Evolutionary conservation across 495 filamentous ascomycete species (phyloP), one percentile per base, ranked within the genome.

Genomic region (Podospora comata): DNA sequence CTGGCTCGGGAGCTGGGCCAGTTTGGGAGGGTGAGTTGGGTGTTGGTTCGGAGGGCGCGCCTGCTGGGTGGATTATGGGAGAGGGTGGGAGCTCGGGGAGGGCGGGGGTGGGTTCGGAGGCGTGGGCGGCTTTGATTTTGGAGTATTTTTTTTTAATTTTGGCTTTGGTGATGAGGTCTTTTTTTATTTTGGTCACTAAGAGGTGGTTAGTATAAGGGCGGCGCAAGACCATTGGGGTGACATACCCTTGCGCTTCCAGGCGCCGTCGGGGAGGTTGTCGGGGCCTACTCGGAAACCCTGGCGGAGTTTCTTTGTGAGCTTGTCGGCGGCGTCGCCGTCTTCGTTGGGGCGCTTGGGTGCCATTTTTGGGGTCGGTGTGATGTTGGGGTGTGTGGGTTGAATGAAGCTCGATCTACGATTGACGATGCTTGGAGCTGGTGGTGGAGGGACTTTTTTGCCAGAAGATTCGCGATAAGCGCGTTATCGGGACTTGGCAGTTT

Each of bases 91-190:
- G 58, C 92, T 81, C 70, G 88, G 54, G 15, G 27, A 83, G 59
- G 90, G 85, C 27, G 88, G 88, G 3, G 91, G 91, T 71, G 92
- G 90, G 60, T 91, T 82, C 70, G 89, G 87, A 44, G 19, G 27
- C 1, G 80, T 77, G 18, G 79, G 75, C 18, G 30, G 87, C 87
- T 76, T 93, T 92, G 66, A 97, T 80, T 78, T 97, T 99, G 72
- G 89, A 91, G 77, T 97, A 97, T 57, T 91, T 84, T 79, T 96
- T 97, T 79, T 93, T 97, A 60, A 97, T 84, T 79, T 97, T 97
- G 72, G 94, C 94, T 78, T 94, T 96, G 76, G 92, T 86, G 76
- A 99, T 97, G 61, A 99, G 82, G 70, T 91, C 86, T 65, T 89
- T 84, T 77, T 98, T 98, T 73, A 97, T 95, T 79, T 96, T 97